Conservation (phyloP, 768 basidiomycete species). For the Harrya chromipes region DNA sequence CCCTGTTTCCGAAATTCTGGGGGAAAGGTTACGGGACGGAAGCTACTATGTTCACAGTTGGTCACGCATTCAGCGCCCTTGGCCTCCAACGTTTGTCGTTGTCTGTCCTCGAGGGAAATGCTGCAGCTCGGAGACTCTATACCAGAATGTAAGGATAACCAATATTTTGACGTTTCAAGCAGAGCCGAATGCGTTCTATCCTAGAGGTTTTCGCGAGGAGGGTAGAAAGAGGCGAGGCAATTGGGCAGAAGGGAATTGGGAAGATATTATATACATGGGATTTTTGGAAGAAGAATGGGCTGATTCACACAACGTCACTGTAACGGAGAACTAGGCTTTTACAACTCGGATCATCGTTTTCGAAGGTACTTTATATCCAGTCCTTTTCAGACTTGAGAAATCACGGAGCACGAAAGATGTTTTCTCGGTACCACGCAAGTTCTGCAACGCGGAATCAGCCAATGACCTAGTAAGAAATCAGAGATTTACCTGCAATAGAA, state of each 20-base stretch:
- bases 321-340: too few species aligned
- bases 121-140: conserved; percentile 31
- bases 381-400: neutral
- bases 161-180: neutral
- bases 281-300: conserved; percentile 33
- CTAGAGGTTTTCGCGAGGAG: conserved; percentile 34
- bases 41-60: conserved; percentile 32
- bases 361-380: too few species aligned
- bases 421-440: conserved; percentile 73
- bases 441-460: conserved; percentile 41
- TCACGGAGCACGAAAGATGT: conserved; percentile 54
- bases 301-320: neutral
- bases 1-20: conserved; percentile 25
- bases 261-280: conserved; percentile 33
- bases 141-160: conserved; percentile 32
- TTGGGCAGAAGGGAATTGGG: conserved; percentile 24
- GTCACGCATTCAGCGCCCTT: conserved; percentile 34
- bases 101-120: conserved; percentile 33
- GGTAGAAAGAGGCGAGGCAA: conserved; percentile 18
- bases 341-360: too few species aligned
- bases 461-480: neutral
- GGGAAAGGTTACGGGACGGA: conserved; percentile 36
- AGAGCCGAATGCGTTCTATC: neutral
- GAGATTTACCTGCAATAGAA: conserved; percentile 62
- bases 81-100: conserved; percentile 38